A percentile compares a stretch with the other conserved stretches of the same genome.
phyloP scores from a whole-genome alignment of 2,329 filamentous ascomycete species.

The Bipolaris victoriae region DNA sequence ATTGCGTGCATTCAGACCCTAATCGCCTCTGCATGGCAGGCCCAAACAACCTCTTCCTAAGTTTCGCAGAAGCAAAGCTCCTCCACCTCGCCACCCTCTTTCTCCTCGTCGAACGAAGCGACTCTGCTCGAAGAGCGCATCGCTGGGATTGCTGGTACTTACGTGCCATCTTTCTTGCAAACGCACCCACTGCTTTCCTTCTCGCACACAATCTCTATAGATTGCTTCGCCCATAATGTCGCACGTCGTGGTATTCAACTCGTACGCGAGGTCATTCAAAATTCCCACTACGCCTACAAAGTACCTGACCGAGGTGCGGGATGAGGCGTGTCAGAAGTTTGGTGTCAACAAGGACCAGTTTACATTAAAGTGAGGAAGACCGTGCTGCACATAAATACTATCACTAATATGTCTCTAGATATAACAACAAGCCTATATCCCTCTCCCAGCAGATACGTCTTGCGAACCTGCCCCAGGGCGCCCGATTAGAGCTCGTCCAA shows the following conservation, averaged over 20 bases:
- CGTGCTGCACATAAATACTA: background rate
- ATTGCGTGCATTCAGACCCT: constrained; percentile 19
- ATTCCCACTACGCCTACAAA: constrained; percentile 85
- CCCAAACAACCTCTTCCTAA: constrained; percentile 39
- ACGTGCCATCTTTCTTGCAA: constrained; percentile 30
- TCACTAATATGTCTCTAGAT: constrained; percentile 27
- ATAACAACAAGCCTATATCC: constrained; percentile 82
- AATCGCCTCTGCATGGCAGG: constrained; percentile 41
- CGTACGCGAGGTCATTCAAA: constrained; percentile 75
- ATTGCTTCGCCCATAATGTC: constrained; percentile 69
- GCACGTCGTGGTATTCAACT: constrained; percentile 86
- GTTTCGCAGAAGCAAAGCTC: constrained; percentile 40
- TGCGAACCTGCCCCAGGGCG: constrained; percentile 80
- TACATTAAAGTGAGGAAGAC: constrained; percentile 72
- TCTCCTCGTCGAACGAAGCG: constrained; percentile 37
- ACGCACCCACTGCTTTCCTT: constrained; percentile 35
- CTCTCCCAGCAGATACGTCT: constrained; percentile 84
- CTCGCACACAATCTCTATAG: constrained; percentile 36
- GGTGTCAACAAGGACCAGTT: constrained; percentile 74
- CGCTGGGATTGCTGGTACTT: constrained; percentile 37
- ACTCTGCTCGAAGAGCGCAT: constrained; percentile 33
- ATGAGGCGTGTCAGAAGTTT: constrained; percentile 86
- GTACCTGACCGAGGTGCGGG: constrained; percentile 81
- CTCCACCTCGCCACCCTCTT: constrained; percentile 42
- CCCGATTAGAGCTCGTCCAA: constrained; percentile 89